Base-by-base conservation (phyloP, 441 rosid genomes). In the Breynia disticha region DNA sequence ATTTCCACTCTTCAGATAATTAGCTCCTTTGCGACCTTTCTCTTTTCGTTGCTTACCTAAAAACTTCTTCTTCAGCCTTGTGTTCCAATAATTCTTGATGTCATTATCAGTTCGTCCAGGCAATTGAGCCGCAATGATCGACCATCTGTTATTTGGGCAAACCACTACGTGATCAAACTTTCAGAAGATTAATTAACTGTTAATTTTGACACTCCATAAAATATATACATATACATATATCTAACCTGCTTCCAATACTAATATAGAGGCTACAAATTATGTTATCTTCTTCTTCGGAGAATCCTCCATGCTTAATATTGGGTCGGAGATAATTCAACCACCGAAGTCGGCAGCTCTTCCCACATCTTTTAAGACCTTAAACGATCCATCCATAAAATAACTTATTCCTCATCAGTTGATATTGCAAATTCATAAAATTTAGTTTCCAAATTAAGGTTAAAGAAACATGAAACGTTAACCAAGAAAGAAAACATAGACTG, bases 291-390 rank as follows among this genome's bases (percentile, higher is more conserved):
- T 77, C 83, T 54, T 72, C 76, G 28, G 83, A 78, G 67, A 82
- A 82, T 48, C 79, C 79, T 44, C 89, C 89, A 54, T 75, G 89
- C 63, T 71, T 79, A 37, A 82, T 65, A 65, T 82, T 79, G 28
- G 85, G 89, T 44, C 89, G 76, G 24, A 82, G 81, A 66, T 82
- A 82, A 65, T 82, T 82, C 22, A 82, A 62, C 89, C 89, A 82
- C 48, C 85, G 54, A 16, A 83, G 60, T 21, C 90, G 82, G 68
- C 90, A 83, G 67, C 90, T 83, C 59, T 83, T 83, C 19, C 90
- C 90, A 38, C 90, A 83, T 50, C 90, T 70, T 62, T 60, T 78
- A 28, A 83, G 80, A 16, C 89, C 89, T 82, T 32, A 15, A 19
- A 21, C 12, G 0, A 51, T 11, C 1, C 37, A 11, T 41, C 3